Base-by-base conservation (phyloP, 768 basidiomycete genomes). In the Imleria badia region DNA sequence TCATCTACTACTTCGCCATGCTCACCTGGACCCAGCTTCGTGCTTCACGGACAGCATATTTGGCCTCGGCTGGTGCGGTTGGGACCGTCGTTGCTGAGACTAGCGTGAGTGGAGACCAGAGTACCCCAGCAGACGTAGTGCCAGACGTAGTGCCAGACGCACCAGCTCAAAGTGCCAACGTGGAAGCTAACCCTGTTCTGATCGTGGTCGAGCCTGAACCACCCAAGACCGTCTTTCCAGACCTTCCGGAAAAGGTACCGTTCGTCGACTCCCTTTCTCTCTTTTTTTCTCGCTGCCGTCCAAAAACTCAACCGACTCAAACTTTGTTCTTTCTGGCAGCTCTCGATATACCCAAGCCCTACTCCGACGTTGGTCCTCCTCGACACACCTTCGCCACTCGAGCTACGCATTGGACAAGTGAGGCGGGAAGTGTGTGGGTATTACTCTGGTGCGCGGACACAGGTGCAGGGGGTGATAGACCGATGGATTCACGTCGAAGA, bases 401-500 rank as follows among this genome's bases (percentile, higher is more conserved):
- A 94, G 70, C 74, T 78, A 33, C 83, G 86, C 55, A 93, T 98
- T 54, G 86, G 89, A 15, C 75, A 78, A 19, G 84, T 78, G 5
- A 80, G 96, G 53, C 77, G 81, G 56, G 74, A 81, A 29, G 78
- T 81, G 3, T 82, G 81, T n/a, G 71, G 75, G 0, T 77, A 80
- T 14, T 82, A 87, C 63, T 60, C 68, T 6, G 78, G 84, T 29
- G 81, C 82, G n/a, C 81, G 84, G 52, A 75, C 78, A 2, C 78
- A 82, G 45, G 84, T 94, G 22, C 89, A 94, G 60, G 79, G 78
- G 1, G 82, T 84, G 41, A 82, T 96, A 17, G 81, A 85, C 31
- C 80, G 78, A 57, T 96, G 94, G 94, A 90, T 98, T 63, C 82
- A 81, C 13, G 78, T 94, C 31, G 96, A 98, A 69, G 81, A 89